Conservation (phyloP, 1,284 basidiomycete genomes). For the Athelia psychrophila region DNA sequence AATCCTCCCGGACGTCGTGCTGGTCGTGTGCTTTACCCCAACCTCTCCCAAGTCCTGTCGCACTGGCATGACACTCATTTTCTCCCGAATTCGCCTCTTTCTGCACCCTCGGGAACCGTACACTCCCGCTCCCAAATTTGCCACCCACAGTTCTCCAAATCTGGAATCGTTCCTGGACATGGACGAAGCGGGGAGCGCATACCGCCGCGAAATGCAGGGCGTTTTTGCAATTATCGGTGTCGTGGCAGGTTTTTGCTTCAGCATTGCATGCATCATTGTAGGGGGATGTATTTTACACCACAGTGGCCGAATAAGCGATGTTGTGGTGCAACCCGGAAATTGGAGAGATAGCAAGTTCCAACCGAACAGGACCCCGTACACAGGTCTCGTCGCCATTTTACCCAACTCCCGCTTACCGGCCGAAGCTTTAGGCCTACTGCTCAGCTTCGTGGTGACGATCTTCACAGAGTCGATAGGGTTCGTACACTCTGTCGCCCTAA, state of each 20-base stretch:
- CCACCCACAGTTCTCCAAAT: too few species aligned
- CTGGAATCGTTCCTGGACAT: too few species aligned
- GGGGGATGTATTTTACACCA: neutral
- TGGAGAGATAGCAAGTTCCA: neutral
- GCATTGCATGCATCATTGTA: neutral
- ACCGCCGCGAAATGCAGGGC: neutral
- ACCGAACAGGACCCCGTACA: neutral
- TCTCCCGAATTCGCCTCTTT: too few species aligned
- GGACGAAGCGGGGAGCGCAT: too few species aligned
- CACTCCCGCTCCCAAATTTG: too few species aligned
- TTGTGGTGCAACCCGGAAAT: neutral
- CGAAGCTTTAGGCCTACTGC: neutral
- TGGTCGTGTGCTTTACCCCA: too few species aligned
- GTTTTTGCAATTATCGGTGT: neutral
- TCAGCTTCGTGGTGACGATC: neutral
- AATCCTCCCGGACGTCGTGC: too few species aligned
- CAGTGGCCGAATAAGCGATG: neutral
- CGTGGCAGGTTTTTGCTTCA: neutral
- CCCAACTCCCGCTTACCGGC: neutral
- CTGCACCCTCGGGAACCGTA: too few species aligned
- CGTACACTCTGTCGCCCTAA: constrained; percentile 3
- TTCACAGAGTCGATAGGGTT: constrained; percentile 4
- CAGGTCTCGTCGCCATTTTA: neutral
- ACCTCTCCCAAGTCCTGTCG: too few species aligned
- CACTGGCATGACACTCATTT: too few species aligned